Base-by-base conservation (phyloP, 2,329 filamentous ascomycete genomes). In the Nannizzia gypsea region DNA sequence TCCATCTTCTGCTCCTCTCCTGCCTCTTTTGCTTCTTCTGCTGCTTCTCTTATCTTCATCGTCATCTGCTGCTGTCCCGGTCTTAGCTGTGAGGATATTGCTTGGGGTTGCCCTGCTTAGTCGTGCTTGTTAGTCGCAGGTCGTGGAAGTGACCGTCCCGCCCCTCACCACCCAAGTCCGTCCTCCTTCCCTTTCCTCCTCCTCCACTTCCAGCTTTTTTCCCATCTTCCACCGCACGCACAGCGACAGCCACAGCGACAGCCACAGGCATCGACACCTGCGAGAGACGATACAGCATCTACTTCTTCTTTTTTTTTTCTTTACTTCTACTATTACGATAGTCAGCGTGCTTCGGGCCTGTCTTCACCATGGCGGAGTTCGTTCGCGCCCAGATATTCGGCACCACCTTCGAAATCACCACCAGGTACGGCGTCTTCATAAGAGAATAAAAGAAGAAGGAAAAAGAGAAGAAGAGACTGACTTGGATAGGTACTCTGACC, bases 381-480 rank as follows among this genome's bases (percentile, higher is more conserved):
- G 90, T 99, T 73, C 89, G 93, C 78, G 91, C 92, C 73, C 92
- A 97, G 83, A 97, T 99, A 76, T 99, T 99, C 73, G 93, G 93
- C 74, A 99, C 93, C 64, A 97, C 93, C 69, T 99, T 99, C 74
- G 93, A 99, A 84, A 97, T 97, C 78, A 99, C 93, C 68, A 96
- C 91, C 77, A 88, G 93, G 90, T 96, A 84, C 64, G 44, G 3
- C 70, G 61, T 5, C 20, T 17, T 52, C 38, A 40, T 3, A 4
- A n/a, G 2, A 40, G 36, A 34, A 6, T 11, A 2, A 56, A 15
- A 48, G 15, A 17, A 17, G 40, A 44, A 20, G n/a, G 40, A 8
- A 13, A 20, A 11, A 15, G 20, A 48, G 20, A 48, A 15, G 13
- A 11, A 28, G 1, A 48, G 9, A 6, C n/a, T 20, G 26, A 8